Evolutionary conservation across 768 basidiomycete genomes (phyloP), one percentile per base, ranked within the genome.

Genomic region (Boletus eberwhitei): DNA sequence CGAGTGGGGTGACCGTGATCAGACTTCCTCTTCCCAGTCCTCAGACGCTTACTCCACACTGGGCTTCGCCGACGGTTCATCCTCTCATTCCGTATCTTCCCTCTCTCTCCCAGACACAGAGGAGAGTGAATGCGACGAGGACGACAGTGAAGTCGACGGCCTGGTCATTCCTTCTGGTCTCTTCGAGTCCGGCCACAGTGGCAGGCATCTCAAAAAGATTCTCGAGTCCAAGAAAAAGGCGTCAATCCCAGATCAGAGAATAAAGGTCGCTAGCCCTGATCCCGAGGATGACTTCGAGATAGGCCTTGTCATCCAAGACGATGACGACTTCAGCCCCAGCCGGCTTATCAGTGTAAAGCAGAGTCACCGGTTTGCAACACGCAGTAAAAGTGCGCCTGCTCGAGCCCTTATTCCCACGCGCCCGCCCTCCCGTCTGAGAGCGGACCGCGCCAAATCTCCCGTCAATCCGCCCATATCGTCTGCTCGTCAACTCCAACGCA

Each of bases 241-340:
- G 22, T 83, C 83, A 61, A 78, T 82, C 68, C 78, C 77, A 43
- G 81, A 83, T 19, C 78, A 79, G 22, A 72, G 72, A 19, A 68
- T 79, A 59, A 86, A 82, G 59, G 65, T 80, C 8, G 73, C 82
- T 24, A 77, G 72, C 54, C 80, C 84, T 16, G 83, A 90, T 68
- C 82, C 77, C 13, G 91, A 93, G 62, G 90, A 93, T 56, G 88
- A 92, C 68, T 92, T 93, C 58, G 91, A 94, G 71, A 80, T 80
- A 56, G 91, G 91, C 14, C 84, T 94, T 49, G 80, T 92, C 59
- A 86, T 94, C 62, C 86, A 87, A 63, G 88, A 90, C 58, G 90
- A 90, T 66, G 81, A 79, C 50, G 90, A 93, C 65, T 82, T 93
- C 45, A 91, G 87, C 65, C 88, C 89, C 14, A 88, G 86, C 67